phyloP scores from a whole-genome alignment of 176 grass and related monocot genomes.

The Areca catechu region DNA sequence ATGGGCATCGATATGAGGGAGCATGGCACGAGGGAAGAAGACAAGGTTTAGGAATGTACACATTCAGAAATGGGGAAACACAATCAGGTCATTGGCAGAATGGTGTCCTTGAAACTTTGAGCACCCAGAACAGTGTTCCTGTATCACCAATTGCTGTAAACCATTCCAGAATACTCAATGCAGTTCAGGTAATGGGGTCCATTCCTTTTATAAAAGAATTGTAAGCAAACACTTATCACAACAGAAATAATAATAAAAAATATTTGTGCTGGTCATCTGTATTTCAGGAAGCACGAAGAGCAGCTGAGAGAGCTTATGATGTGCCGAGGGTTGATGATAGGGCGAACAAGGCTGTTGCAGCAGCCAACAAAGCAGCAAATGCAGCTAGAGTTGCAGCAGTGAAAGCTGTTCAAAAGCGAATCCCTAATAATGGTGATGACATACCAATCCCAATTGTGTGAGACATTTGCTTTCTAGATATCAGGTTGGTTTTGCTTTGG shows the following conservation, averaged over 20 bases:
- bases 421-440: conserved; percentile 40
- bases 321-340: conserved; percentile 76
- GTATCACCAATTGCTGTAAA: conserved; percentile 73
- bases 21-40: conserved; percentile 13
- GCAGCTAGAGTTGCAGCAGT: conserved; percentile 86
- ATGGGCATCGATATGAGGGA: conserved; percentile 14
- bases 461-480: conserved; percentile 5
- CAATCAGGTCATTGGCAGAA: conserved; percentile 1
- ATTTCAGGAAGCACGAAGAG: conserved; percentile 83
- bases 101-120: conserved; percentile 39
- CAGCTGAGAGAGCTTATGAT: conserved; percentile 76
- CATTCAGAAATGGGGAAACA: conserved; percentile 8
- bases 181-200: conserved; percentile 59
- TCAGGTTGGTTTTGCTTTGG: too few relatives aligned
- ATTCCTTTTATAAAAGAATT: too few relatives aligned
- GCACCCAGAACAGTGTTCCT: conserved; percentile 66
- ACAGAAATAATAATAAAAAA: too few relatives aligned
- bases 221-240: too few relatives aligned
- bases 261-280: background rate
- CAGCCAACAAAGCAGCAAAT: conserved; percentile 95
- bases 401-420: conserved; percentile 81
- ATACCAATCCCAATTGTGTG: conserved; percentile 55
- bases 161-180: conserved; percentile 86
- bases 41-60: conserved; percentile 15
- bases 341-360: conserved; percentile 67